Evolutionary conservation across 1,284 basidiomycete genomes (phyloP).

Genomic region (Melampsora americana): DNA sequence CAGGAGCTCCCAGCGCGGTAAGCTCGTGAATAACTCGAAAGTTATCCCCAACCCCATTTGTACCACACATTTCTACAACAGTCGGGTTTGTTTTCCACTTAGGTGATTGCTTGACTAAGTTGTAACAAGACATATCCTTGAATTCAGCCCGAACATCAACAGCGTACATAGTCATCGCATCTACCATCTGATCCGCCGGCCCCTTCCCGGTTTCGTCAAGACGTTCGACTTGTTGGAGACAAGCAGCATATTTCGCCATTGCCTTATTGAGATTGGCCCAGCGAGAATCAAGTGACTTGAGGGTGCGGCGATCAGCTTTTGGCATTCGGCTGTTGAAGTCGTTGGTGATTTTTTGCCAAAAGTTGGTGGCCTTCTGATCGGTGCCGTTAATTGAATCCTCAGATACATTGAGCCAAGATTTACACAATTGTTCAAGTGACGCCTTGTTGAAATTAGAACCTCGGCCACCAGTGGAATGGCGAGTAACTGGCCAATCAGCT

Average conservation of each 20-base stretch:
- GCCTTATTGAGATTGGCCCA: not conserved
- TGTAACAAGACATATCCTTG: too few species aligned
- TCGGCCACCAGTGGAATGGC: not conserved
- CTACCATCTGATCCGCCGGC: not conserved
- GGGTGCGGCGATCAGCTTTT: too few species aligned
- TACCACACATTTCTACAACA: too few species aligned
- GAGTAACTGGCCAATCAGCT: too few species aligned
- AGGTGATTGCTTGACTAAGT: too few species aligned
- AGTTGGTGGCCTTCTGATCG: not conserved
- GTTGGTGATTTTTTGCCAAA: not conserved
- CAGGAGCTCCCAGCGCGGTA: too few species aligned
- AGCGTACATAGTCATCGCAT: not conserved
- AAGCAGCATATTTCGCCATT: constrained; percentile 1
- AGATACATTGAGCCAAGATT: constrained; percentile 6
- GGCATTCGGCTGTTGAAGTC: not conserved
- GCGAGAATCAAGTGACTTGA: too few species aligned
- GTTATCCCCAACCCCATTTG: too few species aligned
- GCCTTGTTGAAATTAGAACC: constrained; percentile 6
- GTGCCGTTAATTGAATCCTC: constrained; percentile 3
- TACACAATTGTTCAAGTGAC: constrained; percentile 1
- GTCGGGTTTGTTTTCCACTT: too few species aligned
- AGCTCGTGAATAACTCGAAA: too few species aligned
- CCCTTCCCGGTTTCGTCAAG: constrained; percentile 4
- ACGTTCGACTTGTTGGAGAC: not conserved
- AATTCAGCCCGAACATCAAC: too few species aligned